Evolutionary conservation across 225 moss, liverwort and hornwort genomes (phyloP), one percentile per base, ranked within the genome.

Genomic region (Antitrichia curtipendula): DNA sequence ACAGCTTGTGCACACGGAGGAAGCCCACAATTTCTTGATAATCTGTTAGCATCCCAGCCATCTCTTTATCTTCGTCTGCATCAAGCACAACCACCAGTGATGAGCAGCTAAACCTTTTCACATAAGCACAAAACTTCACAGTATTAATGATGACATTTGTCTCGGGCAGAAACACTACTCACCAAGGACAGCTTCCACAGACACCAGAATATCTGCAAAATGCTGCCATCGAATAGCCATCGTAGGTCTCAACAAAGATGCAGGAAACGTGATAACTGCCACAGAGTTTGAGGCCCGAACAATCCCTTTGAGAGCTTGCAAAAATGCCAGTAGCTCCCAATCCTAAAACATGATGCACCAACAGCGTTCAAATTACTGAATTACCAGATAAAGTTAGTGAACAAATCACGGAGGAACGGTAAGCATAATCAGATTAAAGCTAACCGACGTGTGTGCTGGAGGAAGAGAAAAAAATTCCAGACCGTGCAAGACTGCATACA

Each of bases 11-110:
- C 80, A 98, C 95, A 81, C 95, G 95, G 71, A 98, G 94, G 83
- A 98, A 97, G 82, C 98, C 98, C 68, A 95, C 92, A 79, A 96
- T 97, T 85, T 98, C 98, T 79, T 95, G 93, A 84, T 98, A 98
- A 82, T 95, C 94, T 31, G 90, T 94, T 56, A 98, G 94, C 94
- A 95, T 94, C 86, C 93, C 90, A 62, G 97, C 97, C 95, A 98
- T 93, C 84, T 95, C 93, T 88, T 94, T 96, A 91, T 96, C 91
- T 85, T 98, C 97, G 90, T 98, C 98, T 98, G 89, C 86, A 84
- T 90, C 83, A 75, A 93, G 81, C 65, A 84, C 52, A 85, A 53
- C 45, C 47, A 65, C 62, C 64, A 65, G 60, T 60, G 69, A 89
- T 88, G 85, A 83, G 86, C 68, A 90, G 75, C 82, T 73, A 68